Percentiles rank a stretch among this genome's conserved stretches.
Conservation (phyloP, 306 rosid species). For the Inga oerstediana region DNA sequence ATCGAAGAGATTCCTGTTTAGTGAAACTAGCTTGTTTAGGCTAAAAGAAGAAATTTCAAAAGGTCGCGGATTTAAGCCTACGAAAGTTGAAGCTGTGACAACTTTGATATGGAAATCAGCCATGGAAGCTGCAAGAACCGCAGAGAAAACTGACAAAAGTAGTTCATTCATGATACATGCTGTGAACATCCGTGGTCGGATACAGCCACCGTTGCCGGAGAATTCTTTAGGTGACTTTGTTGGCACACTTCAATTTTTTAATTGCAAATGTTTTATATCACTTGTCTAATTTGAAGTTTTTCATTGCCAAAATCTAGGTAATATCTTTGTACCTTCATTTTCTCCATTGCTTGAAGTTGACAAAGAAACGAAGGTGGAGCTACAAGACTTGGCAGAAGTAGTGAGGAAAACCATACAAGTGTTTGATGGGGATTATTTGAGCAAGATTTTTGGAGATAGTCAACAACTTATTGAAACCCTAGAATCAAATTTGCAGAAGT, state of each 20-base stretch:
- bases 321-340: not conserved
- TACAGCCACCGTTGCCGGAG: conserved; percentile 13
- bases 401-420: not conserved
- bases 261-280: not conserved
- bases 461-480: not conserved
- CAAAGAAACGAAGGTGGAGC: not conserved
- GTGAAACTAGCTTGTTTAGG: not conserved
- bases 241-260: not conserved
- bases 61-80: not conserved
- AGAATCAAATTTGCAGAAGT: not conserved
- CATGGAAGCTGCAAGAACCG: not conserved
- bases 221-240: not conserved
- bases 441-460: not conserved
- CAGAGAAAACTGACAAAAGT: not conserved
- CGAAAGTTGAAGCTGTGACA: conserved; percentile 16
- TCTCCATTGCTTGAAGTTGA: not conserved
- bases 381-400: not conserved
- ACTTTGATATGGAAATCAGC: conserved; percentile 29
- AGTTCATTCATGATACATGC: not conserved
- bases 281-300: not conserved
- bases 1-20: conserved; percentile 7
- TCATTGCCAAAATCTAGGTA: not conserved
- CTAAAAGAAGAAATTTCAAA: not conserved
- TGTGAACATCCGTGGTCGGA: conserved; percentile 16
- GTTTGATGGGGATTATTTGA: not conserved